Conservation (phyloP, 495 filamentous ascomycete species). For the Aspergillus avenaceus region DNA sequence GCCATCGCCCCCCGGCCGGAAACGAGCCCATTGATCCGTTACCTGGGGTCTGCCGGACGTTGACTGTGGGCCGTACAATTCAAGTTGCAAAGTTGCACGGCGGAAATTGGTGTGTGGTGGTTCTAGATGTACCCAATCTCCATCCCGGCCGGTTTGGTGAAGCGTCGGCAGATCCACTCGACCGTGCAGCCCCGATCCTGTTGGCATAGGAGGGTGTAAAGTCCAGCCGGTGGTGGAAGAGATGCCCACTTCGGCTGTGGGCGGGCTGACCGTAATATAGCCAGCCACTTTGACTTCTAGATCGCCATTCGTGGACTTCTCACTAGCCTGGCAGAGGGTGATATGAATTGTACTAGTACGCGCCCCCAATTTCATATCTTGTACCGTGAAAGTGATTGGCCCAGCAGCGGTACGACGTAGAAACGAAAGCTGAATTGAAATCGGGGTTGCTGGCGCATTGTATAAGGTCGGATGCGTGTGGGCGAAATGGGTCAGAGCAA, state of each 20-base stretch:
- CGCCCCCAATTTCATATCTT: conserved; percentile 69
- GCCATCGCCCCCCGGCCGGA: conserved; percentile 31
- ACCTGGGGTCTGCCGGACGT: conserved; percentile 32
- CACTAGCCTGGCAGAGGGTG: conserved; percentile 49
- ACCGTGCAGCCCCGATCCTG: conserved; percentile 23
- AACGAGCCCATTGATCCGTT: conserved; percentile 65
- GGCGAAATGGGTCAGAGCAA: conserved; percentile 59
- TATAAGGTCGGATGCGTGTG: conserved; percentile 57
- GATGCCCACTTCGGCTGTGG: conserved; percentile 54
- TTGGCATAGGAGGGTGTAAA: conserved; percentile 42
- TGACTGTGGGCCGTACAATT: conserved; percentile 51
- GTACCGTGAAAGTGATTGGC: conserved; percentile 57
- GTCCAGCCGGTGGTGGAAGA: conserved; percentile 50
- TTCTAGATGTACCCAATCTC: conserved; percentile 24
- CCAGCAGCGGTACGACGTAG: conserved; percentile 64
- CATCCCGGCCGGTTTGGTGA: conserved; percentile 32
- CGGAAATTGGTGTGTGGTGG: conserved; percentile 46
- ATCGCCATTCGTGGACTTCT: conserved; percentile 10
- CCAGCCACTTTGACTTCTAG: conserved; percentile 58
- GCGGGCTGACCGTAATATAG: conserved; percentile 64
- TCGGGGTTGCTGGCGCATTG: conserved; percentile 57
- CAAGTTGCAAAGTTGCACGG: conserved; percentile 50
- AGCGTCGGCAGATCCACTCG: conserved; percentile 25
- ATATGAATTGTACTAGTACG: conserved; percentile 68
- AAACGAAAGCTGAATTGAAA: conserved; percentile 66